A percentile compares a stretch with the other conserved stretches of the same genome.
Evolutionary conservation across 2,329 filamentous ascomycete genomes (phyloP).

Genomic region (Colletotrichum scovillei): DNA sequence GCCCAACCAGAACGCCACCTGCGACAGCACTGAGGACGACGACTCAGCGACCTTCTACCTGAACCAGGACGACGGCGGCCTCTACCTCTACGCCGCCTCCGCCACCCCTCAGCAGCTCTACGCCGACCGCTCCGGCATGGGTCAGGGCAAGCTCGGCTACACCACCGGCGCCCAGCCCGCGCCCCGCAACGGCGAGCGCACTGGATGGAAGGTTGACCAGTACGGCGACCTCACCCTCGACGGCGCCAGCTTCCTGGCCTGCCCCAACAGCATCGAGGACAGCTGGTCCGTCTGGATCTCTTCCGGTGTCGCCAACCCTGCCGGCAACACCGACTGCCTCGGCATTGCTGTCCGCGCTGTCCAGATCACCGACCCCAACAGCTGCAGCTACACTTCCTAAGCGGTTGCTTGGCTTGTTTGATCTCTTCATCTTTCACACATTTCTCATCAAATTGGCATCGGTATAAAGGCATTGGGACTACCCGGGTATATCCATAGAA

Average conservation of each 20-base stretch:
- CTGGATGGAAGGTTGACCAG: constrained; percentile 58
- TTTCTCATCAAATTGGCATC: neutral
- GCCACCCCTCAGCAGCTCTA: constrained; percentile 60
- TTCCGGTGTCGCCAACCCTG: constrained; percentile 48
- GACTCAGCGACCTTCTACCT: constrained; percentile 63
- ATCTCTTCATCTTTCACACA: neutral
- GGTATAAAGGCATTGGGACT: neutral
- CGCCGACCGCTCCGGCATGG: constrained; percentile 69
- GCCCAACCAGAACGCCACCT: constrained; percentile 59
- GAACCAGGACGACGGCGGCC: constrained; percentile 46
- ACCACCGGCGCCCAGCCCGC: constrained; percentile 54
- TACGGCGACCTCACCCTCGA: constrained; percentile 58
- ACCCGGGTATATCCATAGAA: constrained; percentile 23
- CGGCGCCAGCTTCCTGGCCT: constrained; percentile 60
- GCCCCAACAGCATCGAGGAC: constrained; percentile 57
- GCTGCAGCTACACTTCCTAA: constrained; percentile 49
- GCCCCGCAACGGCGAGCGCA: constrained; percentile 56
- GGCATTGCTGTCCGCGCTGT: constrained; percentile 47
- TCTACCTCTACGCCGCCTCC: constrained; percentile 60
- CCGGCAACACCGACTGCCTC: constrained; percentile 49
- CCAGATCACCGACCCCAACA: constrained; percentile 44
- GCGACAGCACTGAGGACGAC: constrained; percentile 50
- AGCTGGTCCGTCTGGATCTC: constrained; percentile 55
- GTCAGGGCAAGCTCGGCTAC: constrained; percentile 66
- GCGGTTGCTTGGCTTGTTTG: neutral